Evolutionary conservation across 2,329 filamentous ascomycete genomes (phyloP), one percentile per base, ranked within the genome.

Genomic region (Cladophialophora carrionii): DNA sequence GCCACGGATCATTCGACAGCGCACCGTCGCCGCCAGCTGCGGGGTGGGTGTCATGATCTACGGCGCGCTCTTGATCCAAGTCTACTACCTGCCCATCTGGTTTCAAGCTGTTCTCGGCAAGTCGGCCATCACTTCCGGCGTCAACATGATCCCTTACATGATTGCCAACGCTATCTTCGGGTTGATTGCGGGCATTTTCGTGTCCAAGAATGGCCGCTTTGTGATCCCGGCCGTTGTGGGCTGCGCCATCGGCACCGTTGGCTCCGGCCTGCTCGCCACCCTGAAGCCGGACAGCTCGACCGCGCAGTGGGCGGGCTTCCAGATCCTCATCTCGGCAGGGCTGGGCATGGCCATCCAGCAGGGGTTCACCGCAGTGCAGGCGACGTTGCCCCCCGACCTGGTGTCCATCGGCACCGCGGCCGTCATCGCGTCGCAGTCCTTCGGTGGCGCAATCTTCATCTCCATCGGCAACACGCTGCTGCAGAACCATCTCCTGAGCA

Each of bases 81-180:
- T 62, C 3, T 74, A 73, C 60, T 74, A 71, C 63, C 67, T 74
- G 1, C 72, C 72, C 1, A 70, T 73, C 57, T 74, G 68, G 67
- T 73, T 74, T 37, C 72, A 73, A 61, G 72, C 71, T 9, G 66
- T 73, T 37, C 66, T 68, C 32, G 69, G 68, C 5, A 67, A 61
- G 12, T 55, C 43, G 8, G 62, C 73, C 24, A 59, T 68, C 2
- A n/a, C 63, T 5, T 71, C 70, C n/a, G 73, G 71, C 12, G 64
- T 74, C 26, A 54, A 67, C n/a, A 67, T 68, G 56, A 53, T 74
- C n/a, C 71, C 73, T 4, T 62, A 73, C 22, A 66, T 74, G 52
- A 10, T 12, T 8, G 29, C 29, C 14, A 55, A 55, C 29, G 52
- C 52, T 24, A 14, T 70, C 20, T 63, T 66, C 54, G 48, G 46